Evolutionary conservation across 805 yeast species (phyloP).

Genomic region (Wickerhamiella galacta): DNA sequence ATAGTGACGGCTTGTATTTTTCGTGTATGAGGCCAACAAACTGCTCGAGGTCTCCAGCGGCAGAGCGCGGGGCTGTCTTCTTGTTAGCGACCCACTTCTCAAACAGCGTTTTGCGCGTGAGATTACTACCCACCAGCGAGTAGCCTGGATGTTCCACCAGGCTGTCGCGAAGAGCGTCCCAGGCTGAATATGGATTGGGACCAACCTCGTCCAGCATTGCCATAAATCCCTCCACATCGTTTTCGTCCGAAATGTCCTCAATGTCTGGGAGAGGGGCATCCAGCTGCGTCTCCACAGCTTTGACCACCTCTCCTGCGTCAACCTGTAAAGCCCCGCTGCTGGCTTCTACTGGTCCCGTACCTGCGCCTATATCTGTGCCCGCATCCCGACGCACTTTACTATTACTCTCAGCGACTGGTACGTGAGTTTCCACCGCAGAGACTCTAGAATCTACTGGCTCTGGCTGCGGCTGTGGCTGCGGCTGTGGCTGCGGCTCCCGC

Average conservation of each 20-base stretch:
- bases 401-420: no score
- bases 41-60: no score
- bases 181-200: slow-evolving; percentile 30
- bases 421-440: no score
- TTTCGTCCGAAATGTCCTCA: slow-evolving; percentile 1
- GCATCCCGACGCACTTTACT: slow-evolving; percentile 1
- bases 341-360: background rate
- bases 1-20: slow-evolving; percentile 16
- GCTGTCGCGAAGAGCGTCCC: slow-evolving; percentile 31
- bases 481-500: no score
- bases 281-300: background rate
- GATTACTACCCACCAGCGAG: slow-evolving; percentile 21
- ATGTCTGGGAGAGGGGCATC: background rate
- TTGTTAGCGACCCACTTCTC: slow-evolving; percentile 28
- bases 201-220: slow-evolving; percentile 22
- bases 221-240: slow-evolving; percentile 17
- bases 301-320: background rate
- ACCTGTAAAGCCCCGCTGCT: background rate
- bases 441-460: no score
- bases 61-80: slow-evolving; percentile 3
- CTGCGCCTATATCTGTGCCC: background rate
- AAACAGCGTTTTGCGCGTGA: slow-evolving; percentile 26
- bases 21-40: slow-evolving; percentile 20
- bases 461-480: no score
- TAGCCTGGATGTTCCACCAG: slow-evolving; percentile 30